A percentile compares a stretch with the other conserved stretches of the same genome.
phyloP scores from a whole-genome alignment of 371 early-diverging fungal species.

The Conidiobolus incongruus region DNA sequence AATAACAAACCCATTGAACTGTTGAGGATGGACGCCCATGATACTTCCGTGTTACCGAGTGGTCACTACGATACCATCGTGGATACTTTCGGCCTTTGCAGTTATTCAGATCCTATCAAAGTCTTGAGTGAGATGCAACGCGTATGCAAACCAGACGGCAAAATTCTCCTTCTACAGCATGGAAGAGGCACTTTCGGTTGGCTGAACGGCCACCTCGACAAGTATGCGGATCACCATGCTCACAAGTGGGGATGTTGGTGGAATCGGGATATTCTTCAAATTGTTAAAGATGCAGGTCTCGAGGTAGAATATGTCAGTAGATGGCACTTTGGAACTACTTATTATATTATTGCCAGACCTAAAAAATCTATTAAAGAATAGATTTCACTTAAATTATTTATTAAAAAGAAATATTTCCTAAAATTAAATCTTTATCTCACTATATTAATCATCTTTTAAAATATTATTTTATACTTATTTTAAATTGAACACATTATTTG shows the following conservation, averaged over 20 bases:
- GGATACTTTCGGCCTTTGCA: constrained; percentile 64
- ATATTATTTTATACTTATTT: too few relatives aligned
- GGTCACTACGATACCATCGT: constrained; percentile 45
- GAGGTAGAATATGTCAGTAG: constrained; percentile 26
- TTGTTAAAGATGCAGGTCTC: constrained; percentile 27
- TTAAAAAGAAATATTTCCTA: too few relatives aligned
- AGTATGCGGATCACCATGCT: constrained; percentile 41
- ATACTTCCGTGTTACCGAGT: constrained; percentile 13
- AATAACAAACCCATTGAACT: constrained; percentile 7
- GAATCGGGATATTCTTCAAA: constrained; percentile 52
- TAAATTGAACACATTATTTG: too few relatives aligned
- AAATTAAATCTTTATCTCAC: too few relatives aligned
- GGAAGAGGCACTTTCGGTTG: constrained; percentile 38
- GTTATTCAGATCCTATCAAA: constrained; percentile 35
- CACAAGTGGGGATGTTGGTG: constrained; percentile 71
- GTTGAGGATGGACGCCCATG: constrained; percentile 13
- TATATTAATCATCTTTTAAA: too few relatives aligned
- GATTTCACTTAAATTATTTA: too few relatives aligned
- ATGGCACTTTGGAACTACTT: constrained; percentile 67
- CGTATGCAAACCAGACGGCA: constrained; percentile 28
- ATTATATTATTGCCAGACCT: constrained; percentile 28
- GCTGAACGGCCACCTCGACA: constrained; percentile 42
- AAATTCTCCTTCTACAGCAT: constrained; percentile 52
- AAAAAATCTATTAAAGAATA: too few relatives aligned
- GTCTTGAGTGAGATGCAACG: constrained; percentile 37